A percentile compares a stretch with the other conserved stretches of the same genome.
These are phyloP conservation scores for Stemphylium vesicarium DNA, from an alignment of 2,329 filamentous ascomycete genomes.

Conservation along the genomic window DNA sequence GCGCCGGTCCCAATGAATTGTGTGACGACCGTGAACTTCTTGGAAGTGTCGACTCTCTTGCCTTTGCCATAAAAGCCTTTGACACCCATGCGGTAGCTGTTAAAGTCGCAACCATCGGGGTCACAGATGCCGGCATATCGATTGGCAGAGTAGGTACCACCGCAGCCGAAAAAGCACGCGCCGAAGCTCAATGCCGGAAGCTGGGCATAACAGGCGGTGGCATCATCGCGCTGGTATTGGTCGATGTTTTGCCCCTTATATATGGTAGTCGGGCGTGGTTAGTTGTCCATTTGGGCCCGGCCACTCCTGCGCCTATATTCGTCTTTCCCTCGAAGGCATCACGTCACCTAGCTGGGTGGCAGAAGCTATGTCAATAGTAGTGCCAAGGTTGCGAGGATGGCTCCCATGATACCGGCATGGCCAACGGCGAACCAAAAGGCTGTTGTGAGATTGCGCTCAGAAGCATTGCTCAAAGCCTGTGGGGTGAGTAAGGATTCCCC, in stretches of 20 bases:
- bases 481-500: constrained; percentile 23
- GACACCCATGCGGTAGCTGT: constrained; percentile 66
- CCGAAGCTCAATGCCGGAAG: constrained; percentile 20
- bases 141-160: constrained; percentile 57
- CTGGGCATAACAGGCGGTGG: neutral
- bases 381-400: neutral
- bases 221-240: neutral
- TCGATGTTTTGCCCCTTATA: neutral
- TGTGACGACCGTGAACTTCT: constrained; percentile 56
- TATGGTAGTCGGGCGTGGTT: neutral
- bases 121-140: constrained; percentile 71
- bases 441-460: constrained; percentile 7
- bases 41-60: constrained; percentile 53
- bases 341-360: neutral
- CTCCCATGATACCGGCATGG: neutral
- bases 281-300: neutral
- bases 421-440: neutral
- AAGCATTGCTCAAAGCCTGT: constrained; percentile 1
- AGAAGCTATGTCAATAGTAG: too few relatives aligned
- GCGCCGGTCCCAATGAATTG: constrained; percentile 55
- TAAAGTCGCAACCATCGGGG: constrained; percentile 69
- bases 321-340: neutral
- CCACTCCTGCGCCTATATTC: neutral
- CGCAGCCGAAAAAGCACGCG: constrained; percentile 29
- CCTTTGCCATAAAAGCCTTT: constrained; percentile 66